phyloP scores from a whole-genome alignment of 1,139 yeast genomes.

The Geotrichum reessii region DNA sequence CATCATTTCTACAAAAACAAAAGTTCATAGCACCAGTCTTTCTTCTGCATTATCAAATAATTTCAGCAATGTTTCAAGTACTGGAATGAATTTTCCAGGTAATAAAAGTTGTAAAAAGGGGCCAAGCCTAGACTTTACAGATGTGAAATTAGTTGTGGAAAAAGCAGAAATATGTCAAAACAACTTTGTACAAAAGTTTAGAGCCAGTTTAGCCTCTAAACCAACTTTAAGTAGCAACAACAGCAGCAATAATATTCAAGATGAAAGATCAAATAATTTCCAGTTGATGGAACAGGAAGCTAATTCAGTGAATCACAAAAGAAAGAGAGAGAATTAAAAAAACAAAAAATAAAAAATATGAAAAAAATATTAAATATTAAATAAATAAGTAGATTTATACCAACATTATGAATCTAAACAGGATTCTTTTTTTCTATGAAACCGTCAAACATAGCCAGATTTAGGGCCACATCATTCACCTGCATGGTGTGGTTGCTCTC shows the following conservation, averaged over 20 bases:
- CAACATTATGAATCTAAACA: background rate
- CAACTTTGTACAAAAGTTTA: too few species aligned
- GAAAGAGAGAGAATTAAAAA: background rate
- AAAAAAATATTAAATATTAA: background rate
- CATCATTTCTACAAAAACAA: too few species aligned
- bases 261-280: background rate
- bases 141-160: too few species aligned
- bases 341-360: background rate
- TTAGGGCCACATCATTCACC: slow-evolving; percentile 61
- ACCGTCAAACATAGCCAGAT: slow-evolving; percentile 70
- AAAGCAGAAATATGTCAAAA: too few species aligned
- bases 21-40: too few species aligned
- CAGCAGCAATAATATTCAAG: too few species aligned
- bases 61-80: too few species aligned
- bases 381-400: background rate
- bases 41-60: too few species aligned
- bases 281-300: background rate
- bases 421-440: slow-evolving; percentile 67
- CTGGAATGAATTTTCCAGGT: too few species aligned
- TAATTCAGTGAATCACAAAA: background rate
- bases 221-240: background rate
- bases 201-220: too few species aligned
- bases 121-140: too few species aligned
- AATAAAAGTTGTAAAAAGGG: too few species aligned
- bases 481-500: slow-evolving; percentile 52